Evolutionary conservation across 345 rosid species (phyloP).

Genomic region (Eucalyptus polyanthemos): DNA sequence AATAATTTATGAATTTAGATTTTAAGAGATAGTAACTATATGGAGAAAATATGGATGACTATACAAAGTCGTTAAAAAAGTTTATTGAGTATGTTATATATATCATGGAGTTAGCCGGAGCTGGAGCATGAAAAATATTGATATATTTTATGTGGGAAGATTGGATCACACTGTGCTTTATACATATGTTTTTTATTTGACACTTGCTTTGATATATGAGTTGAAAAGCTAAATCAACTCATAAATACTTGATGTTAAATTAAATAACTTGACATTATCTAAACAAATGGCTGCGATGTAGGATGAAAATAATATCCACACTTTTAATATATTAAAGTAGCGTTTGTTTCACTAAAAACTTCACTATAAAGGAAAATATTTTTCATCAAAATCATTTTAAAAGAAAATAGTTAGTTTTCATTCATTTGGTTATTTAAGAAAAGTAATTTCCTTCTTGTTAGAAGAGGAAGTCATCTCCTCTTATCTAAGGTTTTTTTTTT

Average conservation of each 20-base stretch:
- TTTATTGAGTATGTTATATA: neutral
- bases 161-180: neutral
- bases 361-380: too few species aligned
- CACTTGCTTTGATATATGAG: neutral
- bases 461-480: neutral
- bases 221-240: neutral
- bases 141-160: neutral
- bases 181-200: neutral
- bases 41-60: neutral
- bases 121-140: neutral
- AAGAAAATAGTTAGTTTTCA: neutral
- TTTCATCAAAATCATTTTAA: neutral
- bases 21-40: neutral
- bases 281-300: fast-evolving
- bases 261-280: neutral
- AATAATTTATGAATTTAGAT: neutral
- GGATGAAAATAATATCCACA: neutral
- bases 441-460: neutral
- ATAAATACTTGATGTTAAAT: neutral
- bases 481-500: too few species aligned
- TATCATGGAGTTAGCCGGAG: neutral
- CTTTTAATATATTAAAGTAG: neutral
- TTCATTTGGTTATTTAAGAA: neutral
- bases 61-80: neutral
- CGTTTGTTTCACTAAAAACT: neutral